Conservation (phyloP, 176 grass and related monocot genomes). For the Puya raimondii region DNA sequence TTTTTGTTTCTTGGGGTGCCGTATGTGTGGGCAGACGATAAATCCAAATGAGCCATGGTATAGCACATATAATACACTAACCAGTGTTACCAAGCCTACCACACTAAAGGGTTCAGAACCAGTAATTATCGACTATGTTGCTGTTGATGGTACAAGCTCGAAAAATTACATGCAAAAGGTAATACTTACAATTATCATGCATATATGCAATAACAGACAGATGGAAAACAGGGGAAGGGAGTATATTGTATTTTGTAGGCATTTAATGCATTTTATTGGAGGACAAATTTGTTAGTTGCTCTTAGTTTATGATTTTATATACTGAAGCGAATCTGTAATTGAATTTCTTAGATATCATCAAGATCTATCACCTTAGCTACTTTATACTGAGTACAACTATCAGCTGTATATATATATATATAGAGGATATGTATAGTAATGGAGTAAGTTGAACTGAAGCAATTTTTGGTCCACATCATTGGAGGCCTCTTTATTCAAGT, state of each 20-base stretch:
- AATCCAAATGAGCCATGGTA: constrained; percentile 62
- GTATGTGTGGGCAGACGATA: constrained; percentile 47
- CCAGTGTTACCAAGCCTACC: constrained; percentile 35
- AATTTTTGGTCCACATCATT: too few relatives aligned
- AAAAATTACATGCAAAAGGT: constrained; percentile 72
- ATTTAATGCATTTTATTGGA: background rate
- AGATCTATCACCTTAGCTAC: too few relatives aligned
- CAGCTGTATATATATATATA: too few relatives aligned
- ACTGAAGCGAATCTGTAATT: too few relatives aligned
- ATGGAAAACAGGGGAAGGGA: background rate
- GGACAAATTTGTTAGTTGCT: background rate
- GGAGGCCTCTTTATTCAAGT: too few relatives aligned
- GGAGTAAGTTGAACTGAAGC: too few relatives aligned
- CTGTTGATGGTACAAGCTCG: constrained; percentile 59
- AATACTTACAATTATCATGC: constrained; percentile 12
- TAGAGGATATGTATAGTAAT: too few relatives aligned
- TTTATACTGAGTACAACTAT: too few relatives aligned
- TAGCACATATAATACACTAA: constrained; percentile 73
- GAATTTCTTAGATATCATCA: too few relatives aligned
- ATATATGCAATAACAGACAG: background rate
- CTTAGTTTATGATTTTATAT: too few relatives aligned
- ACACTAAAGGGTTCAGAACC: constrained; percentile 72
- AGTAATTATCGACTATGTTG: constrained; percentile 70
- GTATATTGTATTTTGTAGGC: background rate
- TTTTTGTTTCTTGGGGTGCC: constrained; percentile 10